phyloP scores from a whole-genome alignment of 192 early-diverging fungal species.

The Phycomyces blakesleeanus region DNA sequence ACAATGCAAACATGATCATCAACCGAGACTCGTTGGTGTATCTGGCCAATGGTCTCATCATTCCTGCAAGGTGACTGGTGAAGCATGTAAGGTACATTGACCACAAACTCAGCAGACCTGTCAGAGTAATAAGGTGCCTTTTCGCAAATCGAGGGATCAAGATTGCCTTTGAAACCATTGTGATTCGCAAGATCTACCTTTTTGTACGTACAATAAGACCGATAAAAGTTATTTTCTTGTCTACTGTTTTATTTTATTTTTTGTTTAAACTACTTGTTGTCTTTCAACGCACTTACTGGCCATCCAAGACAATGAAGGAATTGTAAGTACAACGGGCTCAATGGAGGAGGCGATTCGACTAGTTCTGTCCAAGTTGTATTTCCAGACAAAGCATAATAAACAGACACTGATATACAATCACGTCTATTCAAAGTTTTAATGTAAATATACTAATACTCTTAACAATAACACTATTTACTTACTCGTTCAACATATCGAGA shows the following conservation, averaged over 20 bases:
- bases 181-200: constrained; percentile 57
- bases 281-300: constrained; percentile 47
- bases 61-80: constrained; percentile 13
- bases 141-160: constrained; percentile 48
- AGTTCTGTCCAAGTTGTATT: constrained; percentile 48
- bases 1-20: constrained; percentile 67
- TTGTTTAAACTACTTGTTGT: not conserved
- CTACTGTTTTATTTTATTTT: no score
- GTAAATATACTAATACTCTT: not conserved
- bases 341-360: constrained; percentile 34
- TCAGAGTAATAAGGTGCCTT: constrained; percentile 71
- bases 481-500: constrained; percentile 66
- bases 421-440: constrained; percentile 38
- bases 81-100: constrained; percentile 67
- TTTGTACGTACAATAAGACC: not conserved
- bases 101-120: constrained; percentile 62
- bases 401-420: constrained; percentile 64
- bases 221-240: not conserved
- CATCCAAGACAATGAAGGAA: constrained; percentile 70
- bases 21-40: constrained; percentile 45
- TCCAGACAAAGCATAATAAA: constrained; percentile 61
- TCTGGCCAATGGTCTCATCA: constrained; percentile 13
- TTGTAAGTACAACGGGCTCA: constrained; percentile 60
- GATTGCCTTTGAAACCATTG: constrained; percentile 59
- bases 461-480: constrained; percentile 19